Conservation (phyloP, 164 flowering plant genomes). For the Liriodendron chinense region DNA sequence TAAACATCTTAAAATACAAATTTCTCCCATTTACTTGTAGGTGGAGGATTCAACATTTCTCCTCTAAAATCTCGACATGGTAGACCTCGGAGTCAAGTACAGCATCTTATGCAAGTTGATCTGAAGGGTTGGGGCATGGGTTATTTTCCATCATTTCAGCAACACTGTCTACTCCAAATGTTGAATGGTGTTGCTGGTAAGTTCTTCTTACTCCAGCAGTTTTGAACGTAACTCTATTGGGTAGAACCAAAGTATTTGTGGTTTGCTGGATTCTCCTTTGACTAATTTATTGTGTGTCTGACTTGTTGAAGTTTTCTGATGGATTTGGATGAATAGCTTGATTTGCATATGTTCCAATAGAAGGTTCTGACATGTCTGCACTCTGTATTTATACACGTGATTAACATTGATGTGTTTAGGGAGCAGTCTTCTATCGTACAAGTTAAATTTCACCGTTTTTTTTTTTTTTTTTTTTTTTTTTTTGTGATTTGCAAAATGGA, state of each 20-base stretch:
- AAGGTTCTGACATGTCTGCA: no score
- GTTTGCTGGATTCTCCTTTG: no score
- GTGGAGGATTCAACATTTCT: constrained; percentile 95
- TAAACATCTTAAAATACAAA: no score
- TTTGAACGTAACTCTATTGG: background rate
- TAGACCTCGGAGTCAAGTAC: constrained; percentile 87
- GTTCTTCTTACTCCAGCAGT: constrained; percentile 8
- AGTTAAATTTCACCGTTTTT: no score
- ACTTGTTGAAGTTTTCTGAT: background rate
- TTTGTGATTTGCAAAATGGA: no score
- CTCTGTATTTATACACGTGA: no score
- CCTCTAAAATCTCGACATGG: constrained; percentile 89
- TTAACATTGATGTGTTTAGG: no score
- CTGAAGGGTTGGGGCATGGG: constrained; percentile 98
- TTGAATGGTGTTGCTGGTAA: constrained; percentile 96
- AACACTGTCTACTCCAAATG: constrained; percentile 92
- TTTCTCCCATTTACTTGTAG: constrained; percentile 25
- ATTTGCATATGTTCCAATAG: no score
- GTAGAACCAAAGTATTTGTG: background rate
- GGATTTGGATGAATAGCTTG: no score
- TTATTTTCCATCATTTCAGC: constrained; percentile 83
- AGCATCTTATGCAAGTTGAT: constrained; percentile 99
- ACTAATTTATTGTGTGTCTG: background rate
- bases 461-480: no score
- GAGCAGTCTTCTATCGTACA: no score